Evolutionary conservation across 441 rosid species (phyloP).

Genomic region (Metrosideros polymorpha): DNA sequence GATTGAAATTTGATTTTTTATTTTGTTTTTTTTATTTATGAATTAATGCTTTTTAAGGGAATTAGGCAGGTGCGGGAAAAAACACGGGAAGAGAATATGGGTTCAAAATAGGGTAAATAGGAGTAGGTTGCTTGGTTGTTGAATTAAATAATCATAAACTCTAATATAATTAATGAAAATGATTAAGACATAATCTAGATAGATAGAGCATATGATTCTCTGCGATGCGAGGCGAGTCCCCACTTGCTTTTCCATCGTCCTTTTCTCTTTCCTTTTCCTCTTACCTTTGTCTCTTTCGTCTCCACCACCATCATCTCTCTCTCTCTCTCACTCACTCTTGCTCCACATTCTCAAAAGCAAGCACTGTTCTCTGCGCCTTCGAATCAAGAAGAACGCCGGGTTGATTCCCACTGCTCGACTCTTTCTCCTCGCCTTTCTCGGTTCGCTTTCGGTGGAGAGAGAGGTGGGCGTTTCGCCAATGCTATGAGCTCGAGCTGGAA

Average conservation of each 20-base stretch:
- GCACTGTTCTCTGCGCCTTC: background rate
- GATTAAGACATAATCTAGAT: background rate
- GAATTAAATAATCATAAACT: background rate
- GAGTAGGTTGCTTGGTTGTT: background rate
- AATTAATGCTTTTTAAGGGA: background rate
- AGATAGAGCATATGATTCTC: constrained; percentile 5
- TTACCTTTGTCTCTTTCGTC: background rate
- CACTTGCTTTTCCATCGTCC: background rate
- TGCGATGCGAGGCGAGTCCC: background rate
- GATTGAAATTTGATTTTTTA: background rate
- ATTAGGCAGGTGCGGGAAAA: background rate
- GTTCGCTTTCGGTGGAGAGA: background rate
- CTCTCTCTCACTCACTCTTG: background rate
- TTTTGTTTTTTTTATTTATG: background rate
- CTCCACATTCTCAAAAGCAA: background rate
- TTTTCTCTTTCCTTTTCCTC: background rate
- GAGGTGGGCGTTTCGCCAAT: background rate
- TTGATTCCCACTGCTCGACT: no score
- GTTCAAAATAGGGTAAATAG: background rate
- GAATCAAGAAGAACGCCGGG: background rate
- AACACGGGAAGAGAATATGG: background rate
- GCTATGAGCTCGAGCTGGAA: constrained; percentile 4
- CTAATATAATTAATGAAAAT: background rate
- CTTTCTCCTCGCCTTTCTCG: background rate
- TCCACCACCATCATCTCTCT: background rate